Evolutionary conservation across 768 basidiomycete genomes (phyloP), one percentile per base, ranked within the genome.

Genomic region (Hericium erinaceus): DNA sequence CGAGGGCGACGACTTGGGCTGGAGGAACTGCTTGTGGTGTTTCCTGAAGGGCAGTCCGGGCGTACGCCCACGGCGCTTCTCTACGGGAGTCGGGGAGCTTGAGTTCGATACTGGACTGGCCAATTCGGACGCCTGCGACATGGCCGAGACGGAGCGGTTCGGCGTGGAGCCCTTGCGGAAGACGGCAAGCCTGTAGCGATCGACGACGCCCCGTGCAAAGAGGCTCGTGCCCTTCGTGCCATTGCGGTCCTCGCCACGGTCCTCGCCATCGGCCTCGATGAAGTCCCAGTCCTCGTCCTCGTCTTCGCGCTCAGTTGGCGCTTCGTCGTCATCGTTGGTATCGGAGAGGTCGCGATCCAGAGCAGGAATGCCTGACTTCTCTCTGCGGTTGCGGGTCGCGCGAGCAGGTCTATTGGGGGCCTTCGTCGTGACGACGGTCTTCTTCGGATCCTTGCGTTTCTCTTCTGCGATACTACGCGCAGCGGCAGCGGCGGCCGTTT

Each of bases 261-360:
- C 91, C 66, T 91, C 90, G 61, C 87, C 86, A 5, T 74, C 88
- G 40, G 80, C 81, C 64, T 92, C 89, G 59, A 95, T 79, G 61
- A 94, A 81, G 78, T 94, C 92, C 92, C 93, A 95, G 57, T 93
- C 92, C 44, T 92, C 88, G 53, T 92, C 91, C 55, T 85, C 83
- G 18, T 84, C 82, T 8, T 82, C 83, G 37, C 66, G 66, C 54
- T 77, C 77, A 18, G 72, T 74, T 56, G 66, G 67, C 33, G 72
- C 73, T 1, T 64, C 74, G 16, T 77, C 76, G 58, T 74, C 76
- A 28, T 76, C 75, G 58, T 71, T 72, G 40, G 70, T 77, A 66
- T 83, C 84, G 13, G 80, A 78, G 28, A 89, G 71, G 66, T 84
- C 82, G 49, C 83, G 80, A 69, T 93, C 89, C 69, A 94, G 72